Percentiles rank a stretch among this genome's conserved stretches.
Evolutionary conservation across 345 rosid species (phyloP).

Genomic region (sweet orange (Citrus sinensis)): DVS_A1.0 CM039164.1:25205501-25206000

Average conservation of each 20-base stretch:
- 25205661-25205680: too few species aligned
- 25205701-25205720: too few species aligned
- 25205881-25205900: constrained; percentile 59
- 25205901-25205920: constrained; percentile 36
- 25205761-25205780: constrained; percentile 54
- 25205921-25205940: constrained; percentile 10
- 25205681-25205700: too few species aligned
- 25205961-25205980: not conserved
- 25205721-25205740: constrained; percentile 47
- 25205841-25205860: constrained; percentile 47
- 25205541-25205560: too few species aligned
- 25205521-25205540: too few species aligned
- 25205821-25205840: constrained; percentile 40
- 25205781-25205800: constrained; percentile 45
- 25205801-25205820: constrained; percentile 24
- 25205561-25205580: too few species aligned
- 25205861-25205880: constrained; percentile 42
- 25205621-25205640: constrained; percentile 53
- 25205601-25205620: constrained; percentile 13
- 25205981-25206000: not conserved
- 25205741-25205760: constrained; percentile 55
- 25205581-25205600: too few species aligned
- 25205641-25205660: too few species aligned
- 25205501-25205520: too few species aligned
- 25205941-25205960: constrained; percentile 1